A percentile compares a stretch with the other conserved stretches of the same genome.
Evolutionary conservation across 192 early-diverging fungal species (phyloP).

Genomic region (Rhizophagus prolifer): DNA sequence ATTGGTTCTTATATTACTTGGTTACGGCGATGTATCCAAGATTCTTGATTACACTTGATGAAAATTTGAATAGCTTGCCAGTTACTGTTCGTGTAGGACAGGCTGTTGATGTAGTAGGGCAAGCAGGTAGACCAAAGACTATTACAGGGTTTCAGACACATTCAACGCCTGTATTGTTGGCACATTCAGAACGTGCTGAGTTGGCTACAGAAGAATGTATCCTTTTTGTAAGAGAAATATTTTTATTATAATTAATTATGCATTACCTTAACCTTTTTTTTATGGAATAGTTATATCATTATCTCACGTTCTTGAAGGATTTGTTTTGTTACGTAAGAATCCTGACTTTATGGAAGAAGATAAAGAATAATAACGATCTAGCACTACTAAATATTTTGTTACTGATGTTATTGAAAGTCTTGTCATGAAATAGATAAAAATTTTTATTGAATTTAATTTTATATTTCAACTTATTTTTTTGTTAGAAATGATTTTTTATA

Average conservation of each 20-base stretch:
- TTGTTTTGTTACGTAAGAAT: conserved; percentile 96
- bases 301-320: conserved; percentile 87
- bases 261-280: not conserved
- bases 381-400: not conserved
- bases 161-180: conserved; percentile 94
- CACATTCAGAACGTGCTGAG: conserved; percentile 95
- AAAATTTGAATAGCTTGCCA: conserved; percentile 76
- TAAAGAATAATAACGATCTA: conserved; percentile 38
- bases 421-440: too few relatives aligned
- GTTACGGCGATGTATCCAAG: conserved; percentile 96
- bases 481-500: too few relatives aligned
- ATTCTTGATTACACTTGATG: conserved; percentile 96
- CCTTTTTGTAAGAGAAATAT: not conserved
- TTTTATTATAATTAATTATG: conserved; percentile 9
- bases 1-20: conserved; percentile 93
- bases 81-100: conserved; percentile 96
- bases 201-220: conserved; percentile 94
- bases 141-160: conserved; percentile 99
- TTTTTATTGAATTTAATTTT: too few relatives aligned
- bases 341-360: conserved; percentile 79
- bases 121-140: conserved; percentile 97
- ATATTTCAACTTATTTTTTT: too few relatives aligned
- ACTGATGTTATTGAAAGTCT: not conserved
- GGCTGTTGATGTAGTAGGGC: conserved; percentile 99
- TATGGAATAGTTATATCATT: conserved; percentile 60